Base-by-base conservation (phyloP, 2,329 filamentous ascomycete genomes). In the Chrysoporthe deuterocubensis region DNA sequence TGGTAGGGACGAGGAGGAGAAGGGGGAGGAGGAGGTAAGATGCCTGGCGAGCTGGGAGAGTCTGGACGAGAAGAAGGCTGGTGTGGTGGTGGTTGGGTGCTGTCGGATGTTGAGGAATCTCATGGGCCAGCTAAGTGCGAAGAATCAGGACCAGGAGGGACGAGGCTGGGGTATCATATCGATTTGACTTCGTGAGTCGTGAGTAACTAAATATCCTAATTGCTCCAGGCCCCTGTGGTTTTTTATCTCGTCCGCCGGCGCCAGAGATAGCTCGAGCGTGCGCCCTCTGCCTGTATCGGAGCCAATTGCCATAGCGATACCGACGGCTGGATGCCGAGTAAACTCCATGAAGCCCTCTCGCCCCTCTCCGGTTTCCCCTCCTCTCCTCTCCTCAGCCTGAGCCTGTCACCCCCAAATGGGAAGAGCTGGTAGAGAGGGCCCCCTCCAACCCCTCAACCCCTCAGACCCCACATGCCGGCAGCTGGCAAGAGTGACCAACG, bases 291-390 rank as follows among this genome's bases (percentile, higher is more conserved):
- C 37, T 40, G 9, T 40, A 40, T 40, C 37, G 37, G 37, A 9
- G 37, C 37, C 21, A 14, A 21, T 7, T 54, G 50, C 50, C 21
- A 32, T 54, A 54, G 32, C 21, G 26, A 32, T 54, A 54, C 32
- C 50, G 26, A 54, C 3, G 4, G 21, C 21, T 54, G 50, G 67
- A 70, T 70, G 66, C 69, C 69, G 69, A 70, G 61, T 42, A 70
- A 70, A 70, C 67, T 70, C 69, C 69, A 69, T 70, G 67, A 65
- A 50, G 62, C 3, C 16, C 9, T n/a, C 26, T 54, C 21, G 50
- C n/a, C 9, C 9, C 50, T 4, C 46, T 54, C 50, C 26, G 26
- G 26, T 2, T 26, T 26, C 2, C 26, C 26, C 26, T 26, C 26
- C 26, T 26, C 26, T 26, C 26, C 26, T 26, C 26, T 26, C 26